A percentile compares a stretch with the other conserved stretches of the same genome.
Conservation (phyloP, 2,329 filamentous ascomycete species). For the Monosporascus sp. region DNA sequence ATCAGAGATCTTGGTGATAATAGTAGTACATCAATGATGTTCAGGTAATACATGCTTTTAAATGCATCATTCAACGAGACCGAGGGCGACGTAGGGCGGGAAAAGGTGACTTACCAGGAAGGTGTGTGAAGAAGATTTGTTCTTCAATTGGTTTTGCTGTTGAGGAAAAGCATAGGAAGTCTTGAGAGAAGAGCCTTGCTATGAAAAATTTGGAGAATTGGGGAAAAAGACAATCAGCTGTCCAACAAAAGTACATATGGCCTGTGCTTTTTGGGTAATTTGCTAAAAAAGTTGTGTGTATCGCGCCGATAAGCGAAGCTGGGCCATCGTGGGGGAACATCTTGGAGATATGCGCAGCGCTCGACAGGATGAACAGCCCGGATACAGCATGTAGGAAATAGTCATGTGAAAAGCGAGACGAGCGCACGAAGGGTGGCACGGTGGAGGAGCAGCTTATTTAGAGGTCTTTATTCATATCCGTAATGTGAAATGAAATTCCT, state of each 20-base stretch:
- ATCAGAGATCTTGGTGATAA: slow-evolving; percentile 73
- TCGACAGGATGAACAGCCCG: not conserved
- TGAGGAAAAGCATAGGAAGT: not conserved
- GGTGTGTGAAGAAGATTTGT: not conserved
- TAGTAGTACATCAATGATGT: slow-evolving; percentile 47
- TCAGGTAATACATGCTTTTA: slow-evolving; percentile 57
- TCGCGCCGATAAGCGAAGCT: not conserved
- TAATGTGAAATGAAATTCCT: slow-evolving; percentile 12
- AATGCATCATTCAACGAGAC: slow-evolving; percentile 44
- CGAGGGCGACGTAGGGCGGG: not conserved
- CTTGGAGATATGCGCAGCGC: not conserved
- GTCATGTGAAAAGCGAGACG: not conserved
- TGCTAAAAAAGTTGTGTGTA: not conserved
- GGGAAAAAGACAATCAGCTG: not conserved
- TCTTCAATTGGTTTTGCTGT: not conserved
- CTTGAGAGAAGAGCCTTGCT: not conserved
- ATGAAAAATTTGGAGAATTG: not conserved
- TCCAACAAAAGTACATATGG: not conserved
- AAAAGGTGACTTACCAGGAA: slow-evolving; percentile 13
- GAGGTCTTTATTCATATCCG: not conserved
- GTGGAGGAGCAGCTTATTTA: slow-evolving; percentile 1
- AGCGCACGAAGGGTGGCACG: not conserved
- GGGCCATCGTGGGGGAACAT: not conserved
- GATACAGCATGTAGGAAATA: not conserved
- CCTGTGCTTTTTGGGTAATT: not conserved